phyloP scores from a whole-genome alignment of 139 green algal genomes.

The Spirogloea muscicola region DNA sequence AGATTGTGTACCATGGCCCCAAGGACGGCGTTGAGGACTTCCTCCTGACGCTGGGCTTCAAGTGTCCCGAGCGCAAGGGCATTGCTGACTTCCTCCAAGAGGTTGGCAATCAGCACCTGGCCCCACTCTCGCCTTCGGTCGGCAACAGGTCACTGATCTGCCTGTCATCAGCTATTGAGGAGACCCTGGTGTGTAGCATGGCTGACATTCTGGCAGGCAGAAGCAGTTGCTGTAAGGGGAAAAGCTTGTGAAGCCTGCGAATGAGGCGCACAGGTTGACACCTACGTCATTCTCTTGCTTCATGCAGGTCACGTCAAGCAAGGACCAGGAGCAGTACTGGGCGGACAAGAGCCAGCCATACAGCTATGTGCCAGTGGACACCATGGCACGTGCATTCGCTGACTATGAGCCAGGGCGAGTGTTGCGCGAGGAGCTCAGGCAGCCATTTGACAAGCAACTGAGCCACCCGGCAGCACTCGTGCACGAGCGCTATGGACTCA shows the following conservation, averaged over 20 bases:
- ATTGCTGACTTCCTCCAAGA: slow-evolving; percentile 77
- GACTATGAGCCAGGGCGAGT: no score
- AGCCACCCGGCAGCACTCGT: neutral
- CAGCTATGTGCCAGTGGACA: neutral
- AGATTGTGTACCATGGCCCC: slow-evolving; percentile 26
- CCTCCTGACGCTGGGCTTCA: slow-evolving; percentile 62
- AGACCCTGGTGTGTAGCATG: no score
- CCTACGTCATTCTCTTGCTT: no score
- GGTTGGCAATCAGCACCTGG: no score
- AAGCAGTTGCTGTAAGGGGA: no score
- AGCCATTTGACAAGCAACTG: neutral
- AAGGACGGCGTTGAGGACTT: slow-evolving; percentile 58
- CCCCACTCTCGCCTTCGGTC: no score
- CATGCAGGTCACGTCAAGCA: slow-evolving; percentile 10
- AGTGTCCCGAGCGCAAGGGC: slow-evolving; percentile 54
- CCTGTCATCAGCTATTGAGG: no score
- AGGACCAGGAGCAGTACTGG: slow-evolving; percentile 32
- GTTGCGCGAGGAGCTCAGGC: no score
- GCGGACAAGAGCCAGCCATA: neutral
- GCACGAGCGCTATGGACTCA: slow-evolving; percentile 8
- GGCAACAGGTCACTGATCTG: no score
- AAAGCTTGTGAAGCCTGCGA: no score
- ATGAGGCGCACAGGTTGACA: no score
- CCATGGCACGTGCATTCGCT: slow-evolving; percentile 2
- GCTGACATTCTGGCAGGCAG: no score